Percentiles rank a stretch among this genome's conserved stretches.
phyloP scores from a whole-genome alignment of 2,329 filamentous ascomycete species.

The Phialocephala subalpina region DNA sequence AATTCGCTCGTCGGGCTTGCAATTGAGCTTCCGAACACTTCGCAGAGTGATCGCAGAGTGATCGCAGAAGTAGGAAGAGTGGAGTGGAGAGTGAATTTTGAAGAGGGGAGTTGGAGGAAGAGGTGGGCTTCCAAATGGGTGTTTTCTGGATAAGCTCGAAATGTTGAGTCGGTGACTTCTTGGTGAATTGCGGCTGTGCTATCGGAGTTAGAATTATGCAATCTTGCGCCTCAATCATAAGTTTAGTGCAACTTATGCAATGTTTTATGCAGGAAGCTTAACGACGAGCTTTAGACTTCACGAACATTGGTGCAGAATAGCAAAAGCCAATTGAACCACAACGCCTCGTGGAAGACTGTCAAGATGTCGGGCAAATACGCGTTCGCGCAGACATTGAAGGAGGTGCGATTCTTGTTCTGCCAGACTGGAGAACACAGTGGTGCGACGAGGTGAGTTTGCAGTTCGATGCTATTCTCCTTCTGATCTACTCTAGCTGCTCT shows the following conservation, averaged over 20 bases:
- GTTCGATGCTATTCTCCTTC: neutral
- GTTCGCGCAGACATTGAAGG: slow-evolving; percentile 88
- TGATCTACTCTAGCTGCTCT: neutral
- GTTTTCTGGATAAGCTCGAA: slow-evolving; percentile 12
- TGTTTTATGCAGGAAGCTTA: slow-evolving; percentile 34
- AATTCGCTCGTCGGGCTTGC: neutral
- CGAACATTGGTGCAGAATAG: neutral
- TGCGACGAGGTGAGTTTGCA: slow-evolving; percentile 74
- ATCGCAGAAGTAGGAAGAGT: neutral
- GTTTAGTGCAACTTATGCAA: slow-evolving; percentile 34
- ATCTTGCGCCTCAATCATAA: slow-evolving; percentile 14
- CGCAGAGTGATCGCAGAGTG: neutral
- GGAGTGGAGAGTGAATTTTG: slow-evolving; percentile 8
- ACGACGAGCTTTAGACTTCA: slow-evolving; percentile 17
- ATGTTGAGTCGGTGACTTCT: slow-evolving; percentile 13
- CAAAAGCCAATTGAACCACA: slow-evolving; percentile 24
- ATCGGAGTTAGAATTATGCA: slow-evolving; percentile 18
- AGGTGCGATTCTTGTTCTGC: slow-evolving; percentile 97
- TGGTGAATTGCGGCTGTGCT: slow-evolving; percentile 11
- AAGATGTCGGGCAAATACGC: slow-evolving; percentile 92
- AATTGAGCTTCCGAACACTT: slow-evolving; percentile 4
- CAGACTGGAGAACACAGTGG: slow-evolving; percentile 92
- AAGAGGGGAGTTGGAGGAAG: slow-evolving; percentile 6
- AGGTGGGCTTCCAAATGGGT: slow-evolving; percentile 3
- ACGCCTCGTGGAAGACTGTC: slow-evolving; percentile 28